Conservation (phyloP, 352 stramenopile species). For the Pelagophyceae sp. region DNA sequence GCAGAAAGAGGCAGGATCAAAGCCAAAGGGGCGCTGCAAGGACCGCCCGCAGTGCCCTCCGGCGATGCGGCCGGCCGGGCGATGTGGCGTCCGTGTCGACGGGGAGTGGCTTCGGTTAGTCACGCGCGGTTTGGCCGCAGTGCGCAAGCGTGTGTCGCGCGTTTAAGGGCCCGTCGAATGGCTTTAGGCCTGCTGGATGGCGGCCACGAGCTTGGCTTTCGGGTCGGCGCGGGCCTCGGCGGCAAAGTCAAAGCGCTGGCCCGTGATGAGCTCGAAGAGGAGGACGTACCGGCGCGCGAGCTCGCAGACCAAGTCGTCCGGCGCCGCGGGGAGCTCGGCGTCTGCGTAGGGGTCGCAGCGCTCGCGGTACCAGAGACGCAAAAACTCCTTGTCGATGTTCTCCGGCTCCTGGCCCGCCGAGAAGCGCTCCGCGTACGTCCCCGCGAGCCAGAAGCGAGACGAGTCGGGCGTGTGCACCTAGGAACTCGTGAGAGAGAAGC, state of each 20-base stretch:
- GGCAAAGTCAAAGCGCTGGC: constrained; percentile 77
- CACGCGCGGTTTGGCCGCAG: too few species aligned
- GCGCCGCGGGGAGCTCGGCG: constrained; percentile 81
- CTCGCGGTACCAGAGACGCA: constrained; percentile 92
- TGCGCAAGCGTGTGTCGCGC: too few species aligned
- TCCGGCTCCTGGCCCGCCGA: constrained; percentile 76
- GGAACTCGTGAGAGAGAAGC: too few species aligned
- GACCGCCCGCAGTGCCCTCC: too few species aligned
- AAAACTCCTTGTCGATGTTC: constrained; percentile 99
- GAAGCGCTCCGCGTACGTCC: constrained; percentile 76
- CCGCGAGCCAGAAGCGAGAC: constrained; percentile 74
- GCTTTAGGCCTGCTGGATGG: too few species aligned
- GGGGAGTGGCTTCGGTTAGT: too few species aligned
- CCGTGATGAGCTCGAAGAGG: constrained; percentile 97
- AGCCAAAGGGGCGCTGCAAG: too few species aligned
- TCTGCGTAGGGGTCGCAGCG: constrained; percentile 98
- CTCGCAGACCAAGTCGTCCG: constrained; percentile 87
- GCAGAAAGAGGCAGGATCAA: too few species aligned
- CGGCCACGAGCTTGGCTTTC: constrained; percentile 8
- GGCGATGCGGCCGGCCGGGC: too few species aligned
- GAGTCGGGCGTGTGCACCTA: constrained; percentile 98
- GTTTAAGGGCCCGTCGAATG: too few species aligned
- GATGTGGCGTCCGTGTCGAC: too few species aligned
- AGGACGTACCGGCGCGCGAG: constrained; percentile 89
- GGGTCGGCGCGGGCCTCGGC: constrained; percentile 32